Evolutionary conservation across 78 protist genomes (phyloP).

Genomic region (Dictyostelium discoideum): DNA sequence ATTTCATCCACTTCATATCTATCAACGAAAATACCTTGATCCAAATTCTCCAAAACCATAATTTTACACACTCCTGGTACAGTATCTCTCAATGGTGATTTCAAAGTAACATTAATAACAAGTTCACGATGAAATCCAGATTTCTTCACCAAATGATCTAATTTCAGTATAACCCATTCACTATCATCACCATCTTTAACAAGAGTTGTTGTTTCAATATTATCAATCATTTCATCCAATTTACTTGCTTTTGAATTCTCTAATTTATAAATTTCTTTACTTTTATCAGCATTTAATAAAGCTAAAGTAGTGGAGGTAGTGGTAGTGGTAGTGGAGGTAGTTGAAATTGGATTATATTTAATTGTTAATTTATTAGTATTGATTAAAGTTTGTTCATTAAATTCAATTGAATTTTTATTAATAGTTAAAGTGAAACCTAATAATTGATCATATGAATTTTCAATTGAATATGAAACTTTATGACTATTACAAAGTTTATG

Average conservation of each 20-base stretch:
- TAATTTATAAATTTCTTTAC: background rate
- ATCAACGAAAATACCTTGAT: slow-evolving; percentile 65
- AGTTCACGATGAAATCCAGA: slow-evolving; percentile 66
- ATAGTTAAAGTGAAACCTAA: background rate
- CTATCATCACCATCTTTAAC: background rate
- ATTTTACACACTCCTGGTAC: background rate
- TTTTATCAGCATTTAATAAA: background rate
- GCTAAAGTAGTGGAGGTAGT: background rate
- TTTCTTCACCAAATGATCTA: background rate
- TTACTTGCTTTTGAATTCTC: background rate
- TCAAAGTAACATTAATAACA: background rate
- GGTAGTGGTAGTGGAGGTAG: background rate
- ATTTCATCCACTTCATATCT: slow-evolving; percentile 62
- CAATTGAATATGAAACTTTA: background rate
- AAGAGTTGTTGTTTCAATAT: background rate
- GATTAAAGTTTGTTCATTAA: background rate
- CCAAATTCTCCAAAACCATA: slow-evolving; percentile 35
- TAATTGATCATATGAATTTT: background rate
- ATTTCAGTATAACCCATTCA: background rate
- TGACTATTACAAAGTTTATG: background rate
- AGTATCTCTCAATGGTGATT: background rate
- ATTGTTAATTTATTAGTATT: background rate
- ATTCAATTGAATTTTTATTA: background rate
- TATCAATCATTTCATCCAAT: background rate
- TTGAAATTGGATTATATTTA: background rate